A percentile compares a stretch with the other conserved stretches of the same genome.
These are phyloP conservation scores for Talaromyces thailandensis DNA, from an alignment of 495 filamentous ascomycete genomes.

Conservation along the genomic window DNA sequence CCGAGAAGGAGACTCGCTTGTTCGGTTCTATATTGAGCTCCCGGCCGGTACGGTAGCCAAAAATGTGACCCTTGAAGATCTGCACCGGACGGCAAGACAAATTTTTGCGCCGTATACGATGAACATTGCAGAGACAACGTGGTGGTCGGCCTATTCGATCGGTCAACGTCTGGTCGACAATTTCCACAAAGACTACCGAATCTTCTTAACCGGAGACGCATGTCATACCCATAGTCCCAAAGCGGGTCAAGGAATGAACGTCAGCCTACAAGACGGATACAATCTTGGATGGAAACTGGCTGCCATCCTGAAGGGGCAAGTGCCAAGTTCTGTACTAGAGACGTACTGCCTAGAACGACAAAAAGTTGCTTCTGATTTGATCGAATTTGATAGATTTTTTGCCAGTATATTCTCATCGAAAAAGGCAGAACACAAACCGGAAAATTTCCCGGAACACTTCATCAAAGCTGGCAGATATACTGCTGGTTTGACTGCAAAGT, in stretches of 20 bases:
- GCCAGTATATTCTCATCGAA: conserved; percentile 19
- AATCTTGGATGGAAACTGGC: conserved; percentile 72
- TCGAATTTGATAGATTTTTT: conserved; percentile 50
- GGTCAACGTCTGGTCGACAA: conserved; percentile 63
- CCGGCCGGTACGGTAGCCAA: conserved; percentile 32
- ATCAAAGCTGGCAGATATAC: conserved; percentile 53
- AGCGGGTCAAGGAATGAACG: conserved; percentile 73
- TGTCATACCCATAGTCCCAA: conserved; percentile 50
- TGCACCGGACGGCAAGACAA: conserved; percentile 47
- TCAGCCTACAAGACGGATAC: conserved; percentile 53
- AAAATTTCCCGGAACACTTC: conserved; percentile 49
- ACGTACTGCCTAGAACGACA: conserved; percentile 66
- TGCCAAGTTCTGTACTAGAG: conserved; percentile 44
- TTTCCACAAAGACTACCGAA: conserved; percentile 48
- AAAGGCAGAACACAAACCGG: conserved; percentile 23
- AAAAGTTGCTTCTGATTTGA: conserved; percentile 60
- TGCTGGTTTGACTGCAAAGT: conserved; percentile 52
- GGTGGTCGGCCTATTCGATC: conserved; percentile 60
- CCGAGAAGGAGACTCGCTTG: conserved; percentile 59
- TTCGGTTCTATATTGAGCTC: conserved; percentile 62
- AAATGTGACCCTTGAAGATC: conserved; percentile 48
- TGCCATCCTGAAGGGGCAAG: conserved; percentile 44
- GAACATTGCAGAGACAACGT: conserved; percentile 34
- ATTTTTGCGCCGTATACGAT: conserved; percentile 55
- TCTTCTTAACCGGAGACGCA: conserved; percentile 57